phyloP scores from a whole-genome alignment of 2,329 filamentous ascomycete species.

The Emericellopsis cladophorae region DNA sequence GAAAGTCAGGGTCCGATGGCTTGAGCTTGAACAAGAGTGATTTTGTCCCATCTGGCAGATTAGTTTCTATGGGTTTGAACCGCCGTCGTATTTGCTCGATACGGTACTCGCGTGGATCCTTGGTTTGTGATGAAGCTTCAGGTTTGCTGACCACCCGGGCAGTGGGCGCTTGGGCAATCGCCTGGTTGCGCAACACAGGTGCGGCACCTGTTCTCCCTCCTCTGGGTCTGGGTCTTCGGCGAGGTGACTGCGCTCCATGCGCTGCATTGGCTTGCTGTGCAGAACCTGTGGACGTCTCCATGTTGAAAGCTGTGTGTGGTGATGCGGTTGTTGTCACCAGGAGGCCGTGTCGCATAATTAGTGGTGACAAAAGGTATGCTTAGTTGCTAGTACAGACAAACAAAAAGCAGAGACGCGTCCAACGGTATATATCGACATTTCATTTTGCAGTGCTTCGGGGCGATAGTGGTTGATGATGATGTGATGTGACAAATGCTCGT shows the following conservation, averaged over 20 bases:
- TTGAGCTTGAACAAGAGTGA: conserved; percentile 50
- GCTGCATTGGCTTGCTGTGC: not conserved
- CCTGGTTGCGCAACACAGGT: conserved; percentile 26
- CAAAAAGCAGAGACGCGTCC: too few species aligned
- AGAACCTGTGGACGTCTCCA: too few species aligned
- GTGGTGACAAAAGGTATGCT: too few species aligned
- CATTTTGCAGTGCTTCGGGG: too few species aligned
- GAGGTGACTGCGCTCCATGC: conserved; percentile 3
- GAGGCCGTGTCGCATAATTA: too few species aligned
- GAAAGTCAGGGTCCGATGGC: conserved; percentile 75
- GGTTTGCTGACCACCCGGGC: conserved; percentile 51
- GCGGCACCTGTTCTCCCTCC: conserved; percentile 10
- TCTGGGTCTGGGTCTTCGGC: too few species aligned
- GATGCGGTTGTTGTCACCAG: too few species aligned
- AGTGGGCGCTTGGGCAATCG: conserved; percentile 26
- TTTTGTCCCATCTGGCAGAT: conserved; percentile 32
- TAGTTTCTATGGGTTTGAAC: conserved; percentile 38
- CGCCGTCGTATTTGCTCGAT: conserved; percentile 59
- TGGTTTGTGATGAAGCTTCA: conserved; percentile 47
- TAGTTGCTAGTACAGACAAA: too few species aligned
- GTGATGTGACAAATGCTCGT: too few species aligned
- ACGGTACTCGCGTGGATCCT: conserved; percentile 63
- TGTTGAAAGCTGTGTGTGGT: too few species aligned
- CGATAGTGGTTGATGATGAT: too few species aligned
- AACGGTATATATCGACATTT: too few species aligned